Base-by-base conservation (phyloP, 768 basidiomycete species). In the Suillus ampliporus region DNA sequence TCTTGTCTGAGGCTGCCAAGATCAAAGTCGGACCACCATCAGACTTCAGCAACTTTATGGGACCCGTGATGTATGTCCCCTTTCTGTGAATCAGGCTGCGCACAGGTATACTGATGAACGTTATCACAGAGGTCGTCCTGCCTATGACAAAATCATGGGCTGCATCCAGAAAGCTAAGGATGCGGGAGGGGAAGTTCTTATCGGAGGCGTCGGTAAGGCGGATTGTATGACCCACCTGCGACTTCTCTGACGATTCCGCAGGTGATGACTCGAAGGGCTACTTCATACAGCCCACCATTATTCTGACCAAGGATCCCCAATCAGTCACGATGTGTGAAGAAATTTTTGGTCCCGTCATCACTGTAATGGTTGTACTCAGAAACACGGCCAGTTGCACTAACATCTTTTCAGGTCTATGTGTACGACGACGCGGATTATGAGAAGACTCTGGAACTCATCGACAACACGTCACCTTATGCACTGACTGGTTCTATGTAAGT, bases 261-360 rank as follows among this genome's bases (percentile, higher is more conserved):
- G 93, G 84, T 48, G 93, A 99, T 72, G 90, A 91, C 74, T 94
- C 94, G 26, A 93, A 87, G 71, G 97, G 97, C 9, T 99, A 87
- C 83, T 99, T 90, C 76, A 82, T 99, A 62, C 87, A 95, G 74
- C 97, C 97, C 4, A 99, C 97, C 9, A 88, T 98, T 62, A 96
- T 99, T 70, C 78, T 94, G 63, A 97, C 90, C 68, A 91, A 92
- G 72, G 94, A 99, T 73, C 95, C 97, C 44, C 86, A 86, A 64
- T 91, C 88, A 2, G 77, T 96, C 48, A 96, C 95, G 2, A 92
- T 99, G 87, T 85, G 84, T 9, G 93, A 98, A 67, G 97, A 99
- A 79, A 92, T 99, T 69, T 99, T 99, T 69, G 97, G 97, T 1
- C 97, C 97, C 28, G 96, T 99, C 40, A 69, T 98, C 58, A 97